These are phyloP conservation scores for Acer negundo DNA, from an alignment of 345 rosid genomes.

Conservation along the genomic window DNA sequence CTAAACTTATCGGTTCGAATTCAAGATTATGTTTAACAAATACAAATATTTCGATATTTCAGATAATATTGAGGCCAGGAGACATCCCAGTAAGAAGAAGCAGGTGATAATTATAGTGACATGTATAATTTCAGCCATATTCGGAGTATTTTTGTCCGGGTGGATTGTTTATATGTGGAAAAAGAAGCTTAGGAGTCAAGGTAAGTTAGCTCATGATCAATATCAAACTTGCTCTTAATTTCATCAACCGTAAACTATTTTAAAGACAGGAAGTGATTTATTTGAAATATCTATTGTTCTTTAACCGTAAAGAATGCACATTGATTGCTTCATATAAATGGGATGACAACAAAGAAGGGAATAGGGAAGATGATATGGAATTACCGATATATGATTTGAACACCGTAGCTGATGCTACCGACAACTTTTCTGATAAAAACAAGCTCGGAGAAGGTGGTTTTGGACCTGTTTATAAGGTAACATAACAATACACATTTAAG, in stretches of 20 bases:
- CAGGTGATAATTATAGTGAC: conserved; percentile 22
- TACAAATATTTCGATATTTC: neutral
- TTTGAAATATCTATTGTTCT: no score
- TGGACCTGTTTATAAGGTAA: conserved; percentile 49
- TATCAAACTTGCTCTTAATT: neutral
- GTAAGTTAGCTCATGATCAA: conserved; percentile 4
- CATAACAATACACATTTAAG: neutral
- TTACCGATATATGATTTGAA: conserved; percentile 34
- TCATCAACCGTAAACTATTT: no score
- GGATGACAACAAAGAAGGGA: conserved; percentile 7
- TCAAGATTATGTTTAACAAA: no score
- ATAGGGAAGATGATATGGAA: conserved; percentile 31
- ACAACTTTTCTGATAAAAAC: conserved; percentile 26
- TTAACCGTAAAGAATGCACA: no score
- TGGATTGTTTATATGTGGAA: conserved; percentile 16
- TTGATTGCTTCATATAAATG: no score
- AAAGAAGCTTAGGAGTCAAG: conserved; percentile 13
- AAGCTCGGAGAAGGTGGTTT: conserved; percentile 47
- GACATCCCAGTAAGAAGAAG: neutral
- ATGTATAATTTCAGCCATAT: conserved; percentile 9
- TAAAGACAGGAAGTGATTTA: no score
- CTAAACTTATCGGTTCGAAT: no score
- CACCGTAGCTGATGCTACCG: conserved; percentile 30
- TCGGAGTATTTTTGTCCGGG: neutral
- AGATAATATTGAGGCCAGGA: neutral